These are phyloP conservation scores for Hirsutella minnesotensis DNA, from an alignment of 2,329 filamentous ascomycete species.

Conservation along the genomic window DNA sequence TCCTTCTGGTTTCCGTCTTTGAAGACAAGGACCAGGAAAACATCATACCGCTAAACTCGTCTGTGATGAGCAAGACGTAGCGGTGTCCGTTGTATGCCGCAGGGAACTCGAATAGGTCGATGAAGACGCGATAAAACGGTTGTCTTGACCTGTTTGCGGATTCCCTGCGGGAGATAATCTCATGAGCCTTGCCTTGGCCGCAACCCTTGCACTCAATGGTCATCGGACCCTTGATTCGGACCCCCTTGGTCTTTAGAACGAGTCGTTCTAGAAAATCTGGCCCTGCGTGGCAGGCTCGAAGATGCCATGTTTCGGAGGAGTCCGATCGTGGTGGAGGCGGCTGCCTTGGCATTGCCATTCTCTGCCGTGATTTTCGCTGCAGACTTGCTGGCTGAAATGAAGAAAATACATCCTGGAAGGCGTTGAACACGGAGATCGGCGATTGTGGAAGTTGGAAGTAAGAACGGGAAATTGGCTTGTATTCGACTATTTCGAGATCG, in stretches of 20 bases:
- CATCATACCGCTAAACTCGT: not conserved
- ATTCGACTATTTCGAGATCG: too few species aligned
- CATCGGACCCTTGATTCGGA: not conserved
- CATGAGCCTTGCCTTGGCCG: not conserved
- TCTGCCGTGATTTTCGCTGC: not conserved
- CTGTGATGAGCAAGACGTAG: not conserved
- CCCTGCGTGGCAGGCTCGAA: not conserved
- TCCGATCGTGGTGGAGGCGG: not conserved
- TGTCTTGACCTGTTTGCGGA: not conserved
- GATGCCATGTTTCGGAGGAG: not conserved
- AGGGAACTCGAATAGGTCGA: conserved; percentile 1
- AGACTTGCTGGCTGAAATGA: not conserved
- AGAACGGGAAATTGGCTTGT: too few species aligned
- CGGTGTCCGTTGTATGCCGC: conserved; percentile 1
- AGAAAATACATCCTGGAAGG: not conserved
- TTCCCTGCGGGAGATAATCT: conserved; percentile 1
- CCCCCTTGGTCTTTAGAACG: not conserved
- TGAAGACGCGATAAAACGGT: not conserved
- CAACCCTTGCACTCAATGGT: not conserved
- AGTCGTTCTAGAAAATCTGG: not conserved
- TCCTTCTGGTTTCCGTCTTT: not conserved
- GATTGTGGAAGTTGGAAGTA: not conserved
- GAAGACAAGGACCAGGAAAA: conserved; percentile 1
- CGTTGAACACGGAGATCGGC: not conserved
- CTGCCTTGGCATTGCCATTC: not conserved